Evolutionary conservation across 2,329 filamentous ascomycete species (phyloP), one percentile per base, ranked within the genome.

Genomic region (Ophiostoma triangulosporum): DNA sequence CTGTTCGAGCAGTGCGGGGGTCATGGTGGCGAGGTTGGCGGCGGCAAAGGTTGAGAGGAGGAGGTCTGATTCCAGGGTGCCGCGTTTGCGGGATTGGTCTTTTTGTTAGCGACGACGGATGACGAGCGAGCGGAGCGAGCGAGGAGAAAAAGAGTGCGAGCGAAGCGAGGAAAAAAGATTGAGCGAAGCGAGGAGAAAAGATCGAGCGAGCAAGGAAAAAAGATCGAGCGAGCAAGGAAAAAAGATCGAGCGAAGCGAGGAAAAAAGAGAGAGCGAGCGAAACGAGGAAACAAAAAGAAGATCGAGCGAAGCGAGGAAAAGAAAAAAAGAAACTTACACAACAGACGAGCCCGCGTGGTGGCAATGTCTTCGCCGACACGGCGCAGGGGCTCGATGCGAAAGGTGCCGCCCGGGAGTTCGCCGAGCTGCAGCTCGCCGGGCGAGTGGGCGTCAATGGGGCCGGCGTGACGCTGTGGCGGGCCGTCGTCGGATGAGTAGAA

Each of bases 31-130:
- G 22, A 98, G 82, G 69, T 94, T 77, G 53, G 75, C 73, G 60
- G 91, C 81, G 59, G 93, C 93, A 67, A 98, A 98, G 60, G 93
- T 98, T 56, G 88, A 95, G 60, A 97, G 85, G 58, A 98, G 81
- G 53, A 98, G 86, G 68, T 98, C 93, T 59, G 87, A 90, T 68
- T 98, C 93, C 65, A 97, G 83, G 60, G 86, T 97, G 61, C 93
- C 93, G 66, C 93, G 83, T 72, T 98, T 98, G 62, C 93, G 86
- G 68, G 86, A 93, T 72, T 98, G 93, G 73, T 98, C 91, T 96
- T 63, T 32, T 38, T 22, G 14, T 11, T 15, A 52, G 8, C 6
- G 35, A 14, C 56, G 58, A 31, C n/a, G n/a, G n/a, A n/a, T n/a
- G n/a, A n/a, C n/a, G 7, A 31, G 29, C 1, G 35, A 46, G 3